A percentile compares a stretch with the other conserved stretches of the same genome.
phyloP scores from a whole-genome alignment of 306 rosid species.

The Cicer arietinum region DNA sequence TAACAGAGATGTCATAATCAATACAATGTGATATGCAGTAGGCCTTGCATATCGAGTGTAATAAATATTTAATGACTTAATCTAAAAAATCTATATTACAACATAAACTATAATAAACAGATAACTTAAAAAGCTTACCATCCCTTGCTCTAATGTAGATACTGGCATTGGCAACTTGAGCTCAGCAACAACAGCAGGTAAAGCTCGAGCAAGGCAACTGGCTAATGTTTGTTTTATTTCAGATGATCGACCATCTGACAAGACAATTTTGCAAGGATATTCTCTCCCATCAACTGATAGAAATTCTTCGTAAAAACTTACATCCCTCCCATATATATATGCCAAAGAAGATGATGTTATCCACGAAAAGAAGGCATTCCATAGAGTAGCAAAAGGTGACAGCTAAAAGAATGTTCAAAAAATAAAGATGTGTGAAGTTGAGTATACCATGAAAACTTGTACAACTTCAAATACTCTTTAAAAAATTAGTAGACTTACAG shows the following conservation, averaged over 20 bases:
- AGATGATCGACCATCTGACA: constrained; percentile 82
- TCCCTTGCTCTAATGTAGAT: constrained; percentile 85
- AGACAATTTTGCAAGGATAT: constrained; percentile 68
- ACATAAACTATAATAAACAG: constrained; percentile 28
- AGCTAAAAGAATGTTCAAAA: constrained; percentile 55
- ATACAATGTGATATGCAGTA: neutral
- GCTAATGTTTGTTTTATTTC: constrained; percentile 91
- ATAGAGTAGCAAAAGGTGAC: constrained; percentile 87
- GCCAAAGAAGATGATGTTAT: constrained; percentile 82
- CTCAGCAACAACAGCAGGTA: constrained; percentile 76
- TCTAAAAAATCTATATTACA: constrained; percentile 15
- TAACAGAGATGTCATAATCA: constrained; percentile 16
- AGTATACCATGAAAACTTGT: constrained; percentile 23
- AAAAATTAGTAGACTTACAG: constrained; percentile 52
- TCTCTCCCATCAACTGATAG: constrained; percentile 68
- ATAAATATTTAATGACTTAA: constrained; percentile 25
- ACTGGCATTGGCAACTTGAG: constrained; percentile 74
- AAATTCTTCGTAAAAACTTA: constrained; percentile 78
- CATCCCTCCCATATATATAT: constrained; percentile 85
- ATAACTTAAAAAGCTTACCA: constrained; percentile 62
- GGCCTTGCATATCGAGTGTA: constrained; percentile 16
- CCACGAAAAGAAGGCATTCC: constrained; percentile 88
- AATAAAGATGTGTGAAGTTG: constrained; percentile 22
- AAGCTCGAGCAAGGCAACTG: constrained; percentile 79
- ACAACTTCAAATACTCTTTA: constrained; percentile 22